Base-by-base conservation (phyloP, 768 basidiomycete species). In the Amyloporia xantha region DNA sequence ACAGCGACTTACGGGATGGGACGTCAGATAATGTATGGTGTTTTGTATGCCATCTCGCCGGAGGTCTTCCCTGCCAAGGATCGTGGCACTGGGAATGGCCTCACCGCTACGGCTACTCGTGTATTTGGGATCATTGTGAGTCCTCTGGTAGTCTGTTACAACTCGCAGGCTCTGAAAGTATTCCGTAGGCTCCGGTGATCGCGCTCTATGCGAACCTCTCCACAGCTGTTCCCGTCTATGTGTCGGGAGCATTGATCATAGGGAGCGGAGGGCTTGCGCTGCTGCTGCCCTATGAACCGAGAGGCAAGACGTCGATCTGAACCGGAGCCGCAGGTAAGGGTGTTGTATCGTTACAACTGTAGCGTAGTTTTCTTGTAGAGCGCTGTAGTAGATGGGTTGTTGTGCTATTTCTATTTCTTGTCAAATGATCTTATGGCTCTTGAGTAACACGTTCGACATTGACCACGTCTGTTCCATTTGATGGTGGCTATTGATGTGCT, bases 21-120 rank as follows among this genome's bases (percentile, higher is more conserved):
- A 27, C 23, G 40, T 19, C 49, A 84, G 71, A 77, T 84, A 53
- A 87, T 86, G 84, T 87, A 83, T 44, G 83, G 86, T 5, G 84
- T 87, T 2, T 57, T 88, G 37, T 86, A 85, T 56, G 82, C 84
- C 15, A 63, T 84, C 42, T 79, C 84, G 0, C 77, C 84, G 0
- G 84, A 88, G 62, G 69, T 84, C 4, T 85, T 86, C 61, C 80
- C 83, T 10, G 80, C 81, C 26, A 83, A 83, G 59, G 77, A 86
- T 62, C 71, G 85, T 28, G 85, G 85, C 0, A 88, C 85, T 0
- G 85, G 85, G 2, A 84, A 82, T 51, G 82, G 79, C 3, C 66
- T 87, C 41, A 75, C 75, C 1, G 72, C 81, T 5, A 79, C 78
- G 1, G 77, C 80, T 0, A 71, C 72, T 40, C 72, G 85, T 12